These are phyloP conservation scores for Oryza meridionalis DNA, from an alignment of 176 grass and related monocot species.

Conservation along the genomic window DNA sequence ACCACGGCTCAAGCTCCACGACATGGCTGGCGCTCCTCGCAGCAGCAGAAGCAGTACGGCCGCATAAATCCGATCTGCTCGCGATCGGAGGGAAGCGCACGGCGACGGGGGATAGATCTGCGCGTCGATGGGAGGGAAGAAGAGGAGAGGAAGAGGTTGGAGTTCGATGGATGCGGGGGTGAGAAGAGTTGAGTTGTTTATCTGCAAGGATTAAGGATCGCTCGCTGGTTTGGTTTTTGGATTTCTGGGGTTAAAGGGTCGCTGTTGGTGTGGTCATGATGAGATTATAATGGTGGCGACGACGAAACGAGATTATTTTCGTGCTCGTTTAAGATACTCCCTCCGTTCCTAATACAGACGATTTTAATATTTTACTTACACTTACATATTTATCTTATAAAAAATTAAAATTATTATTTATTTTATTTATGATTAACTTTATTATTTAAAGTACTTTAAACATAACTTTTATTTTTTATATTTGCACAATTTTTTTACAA, in stretches of 20 bases:
- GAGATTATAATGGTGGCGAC: constrained; percentile 43
- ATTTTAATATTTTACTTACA: no score
- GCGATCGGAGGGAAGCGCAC: constrained; percentile 18
- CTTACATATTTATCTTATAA: no score
- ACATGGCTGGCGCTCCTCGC: constrained; percentile 52
- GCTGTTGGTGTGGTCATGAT: constrained; percentile 53
- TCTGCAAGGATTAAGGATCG: constrained; percentile 45
- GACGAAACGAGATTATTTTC: constrained; percentile 6
- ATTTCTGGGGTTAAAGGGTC: constrained; percentile 39
- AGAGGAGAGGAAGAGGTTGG: constrained; percentile 9
- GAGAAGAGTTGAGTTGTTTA: constrained; percentile 37
- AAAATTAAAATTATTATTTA: no score
- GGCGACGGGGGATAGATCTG: constrained; percentile 40
- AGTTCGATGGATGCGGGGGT: constrained; percentile 12
- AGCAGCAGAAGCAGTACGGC: constrained; percentile 51
- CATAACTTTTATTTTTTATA: no score
- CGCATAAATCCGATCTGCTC: constrained; percentile 60
- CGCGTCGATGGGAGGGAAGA: constrained; percentile 7
- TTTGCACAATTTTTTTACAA: no score
- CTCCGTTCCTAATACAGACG: no score
- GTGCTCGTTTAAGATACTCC: background rate
- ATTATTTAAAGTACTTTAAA: no score
- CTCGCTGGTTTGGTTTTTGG: background rate
- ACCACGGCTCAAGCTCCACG: constrained; percentile 37
- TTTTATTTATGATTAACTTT: no score